Percentiles rank a stretch among this genome's conserved stretches.
phyloP scores from a whole-genome alignment of 1,139 yeast genomes.

The Debaryomyces fabryi region DNA sequence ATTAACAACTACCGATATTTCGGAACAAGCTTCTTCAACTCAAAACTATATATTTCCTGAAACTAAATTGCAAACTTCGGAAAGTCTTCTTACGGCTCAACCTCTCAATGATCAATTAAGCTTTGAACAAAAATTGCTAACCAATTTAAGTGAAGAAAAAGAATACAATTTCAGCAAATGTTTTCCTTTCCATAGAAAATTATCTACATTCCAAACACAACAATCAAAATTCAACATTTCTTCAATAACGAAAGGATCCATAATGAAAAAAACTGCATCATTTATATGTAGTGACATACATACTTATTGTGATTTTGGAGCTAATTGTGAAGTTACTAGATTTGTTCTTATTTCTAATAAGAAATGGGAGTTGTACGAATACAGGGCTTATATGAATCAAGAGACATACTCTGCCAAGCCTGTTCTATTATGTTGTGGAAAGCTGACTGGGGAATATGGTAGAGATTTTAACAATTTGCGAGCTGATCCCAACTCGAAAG shows the following conservation, averaged over 20 bases:
- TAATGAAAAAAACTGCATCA: constrained; percentile 44
- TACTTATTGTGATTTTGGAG: constrained; percentile 30
- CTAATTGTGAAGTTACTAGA: constrained; percentile 53
- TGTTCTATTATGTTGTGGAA: constrained; percentile 64
- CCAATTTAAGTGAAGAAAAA: constrained; percentile 40
- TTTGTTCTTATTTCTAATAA: constrained; percentile 68
- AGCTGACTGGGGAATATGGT: constrained; percentile 69
- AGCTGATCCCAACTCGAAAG: constrained; percentile 24
- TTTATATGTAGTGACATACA: constrained; percentile 67
- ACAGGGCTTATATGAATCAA: constrained; percentile 26
- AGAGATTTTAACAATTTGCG: constrained; percentile 38
- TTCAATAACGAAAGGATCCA: constrained; percentile 32
- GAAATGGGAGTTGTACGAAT: constrained; percentile 71
- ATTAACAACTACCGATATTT: neutral
- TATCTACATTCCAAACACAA: constrained; percentile 66
- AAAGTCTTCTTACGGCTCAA: neutral
- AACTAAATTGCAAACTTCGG: neutral
- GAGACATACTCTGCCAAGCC: constrained; percentile 45
- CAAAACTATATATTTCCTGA: neutral
- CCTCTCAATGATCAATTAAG: neutral
- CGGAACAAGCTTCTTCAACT: neutral
- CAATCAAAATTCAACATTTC: constrained; percentile 50
- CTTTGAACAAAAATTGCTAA: constrained; percentile 1
- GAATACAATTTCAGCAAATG: constrained; percentile 75
- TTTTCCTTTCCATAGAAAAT: constrained; percentile 79